Conservation (phyloP, 805 yeast species). For the Suhomyces canberraensis region DNA sequence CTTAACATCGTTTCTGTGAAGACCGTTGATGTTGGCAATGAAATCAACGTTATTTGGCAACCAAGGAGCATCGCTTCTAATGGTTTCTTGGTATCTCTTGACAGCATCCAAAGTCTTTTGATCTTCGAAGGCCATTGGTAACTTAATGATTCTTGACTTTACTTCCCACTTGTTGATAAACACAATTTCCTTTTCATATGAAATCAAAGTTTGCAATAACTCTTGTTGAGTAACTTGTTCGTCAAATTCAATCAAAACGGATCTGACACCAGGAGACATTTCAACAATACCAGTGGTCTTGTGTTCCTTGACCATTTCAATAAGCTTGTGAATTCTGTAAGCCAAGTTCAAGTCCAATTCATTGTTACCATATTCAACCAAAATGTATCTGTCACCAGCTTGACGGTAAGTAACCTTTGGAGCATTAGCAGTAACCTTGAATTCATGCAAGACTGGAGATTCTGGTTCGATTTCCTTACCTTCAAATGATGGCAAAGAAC, state of each 20-base stretch:
- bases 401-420: slow-evolving; percentile 86
- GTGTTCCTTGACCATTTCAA: slow-evolving; percentile 62
- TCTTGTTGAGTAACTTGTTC: slow-evolving; percentile 61
- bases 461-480: slow-evolving; percentile 41
- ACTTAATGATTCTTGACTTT: slow-evolving; percentile 72
- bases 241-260: slow-evolving; percentile 85
- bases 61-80: slow-evolving; percentile 94
- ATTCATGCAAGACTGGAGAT: slow-evolving; percentile 64
- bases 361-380: slow-evolving; percentile 92
- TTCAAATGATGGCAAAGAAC: slow-evolving; percentile 35
- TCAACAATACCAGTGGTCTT: slow-evolving; percentile 81
- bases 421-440: slow-evolving; percentile 45
- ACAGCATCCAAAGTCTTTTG: slow-evolving; percentile 85
- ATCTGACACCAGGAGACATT: slow-evolving; percentile 96
- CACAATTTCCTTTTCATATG: slow-evolving; percentile 72
- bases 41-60: slow-evolving; percentile 96
- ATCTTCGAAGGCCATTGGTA: slow-evolving; percentile 98
- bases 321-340: slow-evolving; percentile 81
- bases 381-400: slow-evolving; percentile 92
- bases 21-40: slow-evolving; percentile 82
- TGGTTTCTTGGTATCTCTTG: slow-evolving; percentile 87
- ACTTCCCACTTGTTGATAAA: slow-evolving; percentile 82
- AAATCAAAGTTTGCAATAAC: slow-evolving; percentile 60
- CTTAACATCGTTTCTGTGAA: slow-evolving; percentile 69
- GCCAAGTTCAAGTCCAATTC: slow-evolving; percentile 79